Conservation (phyloP, 768 basidiomycete species). For the Serendipita indica region DNA sequence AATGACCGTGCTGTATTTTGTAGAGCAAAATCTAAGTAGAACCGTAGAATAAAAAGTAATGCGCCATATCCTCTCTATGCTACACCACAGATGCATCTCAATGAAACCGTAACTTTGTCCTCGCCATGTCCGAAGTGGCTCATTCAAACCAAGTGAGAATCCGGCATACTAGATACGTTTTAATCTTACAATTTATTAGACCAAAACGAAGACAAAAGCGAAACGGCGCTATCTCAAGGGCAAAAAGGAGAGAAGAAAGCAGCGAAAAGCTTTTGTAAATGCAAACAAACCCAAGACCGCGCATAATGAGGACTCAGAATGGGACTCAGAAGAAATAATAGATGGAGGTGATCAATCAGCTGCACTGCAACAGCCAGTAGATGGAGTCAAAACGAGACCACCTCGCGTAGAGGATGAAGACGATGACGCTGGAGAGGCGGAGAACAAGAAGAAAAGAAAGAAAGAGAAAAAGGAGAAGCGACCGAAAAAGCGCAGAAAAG, state of each 20-base stretch:
- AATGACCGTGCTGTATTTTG: constrained; percentile 47
- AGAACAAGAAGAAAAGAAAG: not conserved
- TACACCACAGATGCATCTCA: not conserved
- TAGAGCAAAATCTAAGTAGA: not conserved
- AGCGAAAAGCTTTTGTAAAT: constrained; percentile 24
- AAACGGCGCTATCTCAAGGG: constrained; percentile 58
- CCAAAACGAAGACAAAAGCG: constrained; percentile 49
- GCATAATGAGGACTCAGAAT: constrained; percentile 17
- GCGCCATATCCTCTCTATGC: not conserved
- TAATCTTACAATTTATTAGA: not conserved
- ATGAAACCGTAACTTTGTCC: not conserved
- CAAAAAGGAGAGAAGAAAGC: constrained; percentile 54
- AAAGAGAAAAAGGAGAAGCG: constrained; percentile 9
- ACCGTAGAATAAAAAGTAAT: not conserved
- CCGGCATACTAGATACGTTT: not conserved
- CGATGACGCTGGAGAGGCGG: not conserved
- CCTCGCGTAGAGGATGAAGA: constrained; percentile 8
- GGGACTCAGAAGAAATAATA: constrained; percentile 15
- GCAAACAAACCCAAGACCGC: constrained; percentile 18
- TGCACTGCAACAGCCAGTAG: constrained; percentile 8
- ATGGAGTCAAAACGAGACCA: constrained; percentile 12
- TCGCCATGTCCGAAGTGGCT: not conserved
- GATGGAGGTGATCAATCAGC: constrained; percentile 17
- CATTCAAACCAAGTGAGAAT: not conserved
- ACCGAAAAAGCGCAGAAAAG: constrained; percentile 4